phyloP scores from a whole-genome alignment of 192 early-diverging fungal species.

The Coemansia sp. region DNA sequence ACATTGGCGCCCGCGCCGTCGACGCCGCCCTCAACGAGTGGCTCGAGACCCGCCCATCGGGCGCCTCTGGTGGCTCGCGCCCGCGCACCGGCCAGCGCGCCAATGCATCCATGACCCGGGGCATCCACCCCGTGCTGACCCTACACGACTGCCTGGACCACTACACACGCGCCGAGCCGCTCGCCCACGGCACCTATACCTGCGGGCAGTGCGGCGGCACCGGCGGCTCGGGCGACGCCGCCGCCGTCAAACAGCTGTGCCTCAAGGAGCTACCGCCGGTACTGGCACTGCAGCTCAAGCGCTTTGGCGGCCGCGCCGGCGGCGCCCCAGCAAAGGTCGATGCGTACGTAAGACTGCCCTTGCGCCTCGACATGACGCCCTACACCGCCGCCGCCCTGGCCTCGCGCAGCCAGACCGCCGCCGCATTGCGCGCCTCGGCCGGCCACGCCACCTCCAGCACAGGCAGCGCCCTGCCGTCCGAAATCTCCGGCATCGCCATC shows the following conservation, averaged over 20 bases:
- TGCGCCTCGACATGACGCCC: slow-evolving; percentile 85
- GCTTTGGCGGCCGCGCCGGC: slow-evolving; percentile 73
- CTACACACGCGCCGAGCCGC: slow-evolving; percentile 78
- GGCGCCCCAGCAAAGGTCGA: slow-evolving; percentile 69
- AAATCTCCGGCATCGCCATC: slow-evolving; percentile 17
- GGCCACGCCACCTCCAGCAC: slow-evolving; percentile 30
- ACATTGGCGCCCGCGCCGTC: slow-evolving; percentile 10
- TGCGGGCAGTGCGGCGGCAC: slow-evolving; percentile 66
- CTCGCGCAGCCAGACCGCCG: slow-evolving; percentile 35
- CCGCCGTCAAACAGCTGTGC: slow-evolving; percentile 85
- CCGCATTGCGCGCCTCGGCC: slow-evolving; percentile 27
- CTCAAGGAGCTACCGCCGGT: slow-evolving; percentile 83
- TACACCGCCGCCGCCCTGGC: slow-evolving; percentile 69
- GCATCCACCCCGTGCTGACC: slow-evolving; percentile 22
- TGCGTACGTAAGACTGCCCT: slow-evolving; percentile 78
- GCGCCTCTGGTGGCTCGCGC: background rate
- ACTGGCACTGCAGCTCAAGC: slow-evolving; percentile 89
- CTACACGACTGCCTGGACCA: slow-evolving; percentile 53
- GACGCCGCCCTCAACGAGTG: slow-evolving; percentile 21
- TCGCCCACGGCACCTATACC: slow-evolving; percentile 61
- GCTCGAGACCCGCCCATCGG: slow-evolving; percentile 14
- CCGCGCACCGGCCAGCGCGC: slow-evolving; percentile 1
- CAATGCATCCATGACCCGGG: slow-evolving; percentile 16
- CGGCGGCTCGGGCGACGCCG: slow-evolving; percentile 25
- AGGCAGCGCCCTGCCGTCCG: slow-evolving; percentile 33